Conservation (phyloP, 805 yeast species). For the Suhomyces kilbournensis region DNA sequence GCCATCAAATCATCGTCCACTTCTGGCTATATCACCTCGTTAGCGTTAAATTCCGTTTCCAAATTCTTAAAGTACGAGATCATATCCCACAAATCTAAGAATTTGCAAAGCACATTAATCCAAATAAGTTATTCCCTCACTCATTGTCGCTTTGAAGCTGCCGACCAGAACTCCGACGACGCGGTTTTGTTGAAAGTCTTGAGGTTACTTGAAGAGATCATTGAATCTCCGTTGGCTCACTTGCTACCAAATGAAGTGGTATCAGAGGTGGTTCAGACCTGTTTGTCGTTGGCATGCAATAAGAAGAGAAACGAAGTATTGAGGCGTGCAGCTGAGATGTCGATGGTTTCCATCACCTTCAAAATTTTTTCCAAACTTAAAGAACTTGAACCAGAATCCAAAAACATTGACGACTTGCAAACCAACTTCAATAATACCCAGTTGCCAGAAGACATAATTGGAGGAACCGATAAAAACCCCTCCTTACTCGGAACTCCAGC, state of each 20-base stretch:
- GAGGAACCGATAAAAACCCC: conserved; percentile 36
- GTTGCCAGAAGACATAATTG: conserved; percentile 59
- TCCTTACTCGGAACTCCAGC: conserved; percentile 1
- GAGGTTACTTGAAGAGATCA: conserved; percentile 62
- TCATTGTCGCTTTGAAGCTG: conserved; percentile 93
- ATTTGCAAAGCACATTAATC: conserved; percentile 55
- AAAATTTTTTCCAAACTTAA: conserved; percentile 62
- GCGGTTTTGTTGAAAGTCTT: conserved; percentile 83
- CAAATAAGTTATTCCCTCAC: conserved; percentile 76
- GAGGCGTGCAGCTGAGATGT: conserved; percentile 83
- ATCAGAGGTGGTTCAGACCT: conserved; percentile 86
- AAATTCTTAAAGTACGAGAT: conserved; percentile 72
- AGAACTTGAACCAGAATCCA: conserved; percentile 47
- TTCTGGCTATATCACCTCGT: conserved; percentile 78
- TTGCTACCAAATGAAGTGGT: conserved; percentile 77
- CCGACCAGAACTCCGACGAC: conserved; percentile 89
- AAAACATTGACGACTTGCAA: conserved; percentile 39
- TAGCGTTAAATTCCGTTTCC: conserved; percentile 72
- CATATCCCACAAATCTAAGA: conserved; percentile 52
- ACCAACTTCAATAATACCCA: conserved; percentile 46
- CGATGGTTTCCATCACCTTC: conserved; percentile 67
- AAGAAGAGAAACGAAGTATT: conserved; percentile 87
- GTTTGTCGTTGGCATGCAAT: conserved; percentile 88
- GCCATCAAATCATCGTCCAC: conserved; percentile 82
- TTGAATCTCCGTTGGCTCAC: conserved; percentile 61